Evolutionary conservation across 2,329 filamentous ascomycete genomes (phyloP).

Genomic region (Trichoderma atrobrunneum): DNA sequence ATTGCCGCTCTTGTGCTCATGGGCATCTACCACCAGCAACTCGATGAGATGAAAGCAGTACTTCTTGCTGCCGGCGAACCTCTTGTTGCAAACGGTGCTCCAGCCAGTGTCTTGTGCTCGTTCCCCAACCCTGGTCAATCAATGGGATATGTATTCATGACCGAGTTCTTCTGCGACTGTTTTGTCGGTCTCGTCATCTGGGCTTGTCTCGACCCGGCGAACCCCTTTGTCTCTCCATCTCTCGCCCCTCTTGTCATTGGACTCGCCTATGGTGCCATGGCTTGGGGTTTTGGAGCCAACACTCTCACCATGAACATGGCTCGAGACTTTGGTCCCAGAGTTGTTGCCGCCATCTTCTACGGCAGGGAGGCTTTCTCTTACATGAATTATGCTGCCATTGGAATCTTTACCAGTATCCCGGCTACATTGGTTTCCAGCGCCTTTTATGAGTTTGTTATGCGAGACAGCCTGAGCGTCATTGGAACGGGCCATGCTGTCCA

Average conservation of each 20-base stretch:
- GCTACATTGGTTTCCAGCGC: slow-evolving; percentile 54
- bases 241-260: slow-evolving; percentile 54
- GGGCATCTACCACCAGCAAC: slow-evolving; percentile 54
- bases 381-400: slow-evolving; percentile 48
- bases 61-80: slow-evolving; percentile 38
- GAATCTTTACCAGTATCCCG: slow-evolving; percentile 55
- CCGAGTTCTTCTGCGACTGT: slow-evolving; percentile 57
- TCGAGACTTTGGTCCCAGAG: slow-evolving; percentile 56
- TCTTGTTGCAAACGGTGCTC: slow-evolving; percentile 42
- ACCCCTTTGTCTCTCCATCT: slow-evolving; percentile 51
- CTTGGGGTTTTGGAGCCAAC: slow-evolving; percentile 56
- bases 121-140: slow-evolving; percentile 50
- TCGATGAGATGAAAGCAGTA: slow-evolving; percentile 28
- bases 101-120: slow-evolving; percentile 53
- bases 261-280: slow-evolving; percentile 50
- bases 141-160: slow-evolving; percentile 55
- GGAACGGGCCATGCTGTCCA: slow-evolving; percentile 43
- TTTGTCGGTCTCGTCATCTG: slow-evolving; percentile 59
- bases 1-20: slow-evolving; percentile 53
- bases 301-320: slow-evolving; percentile 57
- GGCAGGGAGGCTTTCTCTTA: slow-evolving; percentile 28
- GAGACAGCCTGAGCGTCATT: slow-evolving; percentile 52
- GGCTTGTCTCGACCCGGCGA: slow-evolving; percentile 55
- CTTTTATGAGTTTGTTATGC: slow-evolving; percentile 54
- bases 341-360: slow-evolving; percentile 57